Conservation (phyloP, 2,329 filamentous ascomycete genomes). For the Alternaria consortialis region DNA sequence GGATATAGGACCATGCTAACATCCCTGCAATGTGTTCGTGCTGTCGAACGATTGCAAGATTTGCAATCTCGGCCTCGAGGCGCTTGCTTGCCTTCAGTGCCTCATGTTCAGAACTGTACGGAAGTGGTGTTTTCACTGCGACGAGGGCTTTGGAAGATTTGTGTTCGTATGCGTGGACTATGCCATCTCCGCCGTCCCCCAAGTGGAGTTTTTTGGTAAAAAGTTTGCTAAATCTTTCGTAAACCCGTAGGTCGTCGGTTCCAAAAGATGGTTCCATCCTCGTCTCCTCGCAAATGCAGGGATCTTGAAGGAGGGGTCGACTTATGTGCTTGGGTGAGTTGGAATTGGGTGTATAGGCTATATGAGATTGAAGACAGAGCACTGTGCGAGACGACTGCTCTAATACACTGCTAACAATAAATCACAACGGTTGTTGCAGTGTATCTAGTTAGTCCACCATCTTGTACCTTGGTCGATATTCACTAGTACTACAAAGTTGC, state of each 20-base stretch:
- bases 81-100: not conserved
- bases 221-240: not conserved
- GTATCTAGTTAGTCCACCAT: not conserved
- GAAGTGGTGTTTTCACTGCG: conserved; percentile 4
- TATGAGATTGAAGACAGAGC: not conserved
- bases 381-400: not conserved
- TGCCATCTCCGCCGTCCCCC: conserved; percentile 21
- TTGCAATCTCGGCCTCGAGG: not conserved
- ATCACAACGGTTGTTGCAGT: not conserved
- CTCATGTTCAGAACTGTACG: not conserved
- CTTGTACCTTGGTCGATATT: not conserved
- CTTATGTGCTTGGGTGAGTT: not conserved
- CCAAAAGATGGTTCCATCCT: not conserved
- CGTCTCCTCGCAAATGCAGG: not conserved
- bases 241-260: not conserved
- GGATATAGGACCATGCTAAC: conserved; percentile 5
- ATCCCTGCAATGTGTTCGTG: conserved; percentile 26
- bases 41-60: conserved; percentile 3
- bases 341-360: not conserved
- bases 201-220: not conserved
- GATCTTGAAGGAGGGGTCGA: not conserved
- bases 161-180: conserved; percentile 13
- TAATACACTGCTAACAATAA: not conserved
- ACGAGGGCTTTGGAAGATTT: not conserved
- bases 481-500: not conserved